These are phyloP conservation scores for Eimeria brunetti DNA, from an alignment of 169 alveolate genomes.

Conservation along the genomic window DNA sequence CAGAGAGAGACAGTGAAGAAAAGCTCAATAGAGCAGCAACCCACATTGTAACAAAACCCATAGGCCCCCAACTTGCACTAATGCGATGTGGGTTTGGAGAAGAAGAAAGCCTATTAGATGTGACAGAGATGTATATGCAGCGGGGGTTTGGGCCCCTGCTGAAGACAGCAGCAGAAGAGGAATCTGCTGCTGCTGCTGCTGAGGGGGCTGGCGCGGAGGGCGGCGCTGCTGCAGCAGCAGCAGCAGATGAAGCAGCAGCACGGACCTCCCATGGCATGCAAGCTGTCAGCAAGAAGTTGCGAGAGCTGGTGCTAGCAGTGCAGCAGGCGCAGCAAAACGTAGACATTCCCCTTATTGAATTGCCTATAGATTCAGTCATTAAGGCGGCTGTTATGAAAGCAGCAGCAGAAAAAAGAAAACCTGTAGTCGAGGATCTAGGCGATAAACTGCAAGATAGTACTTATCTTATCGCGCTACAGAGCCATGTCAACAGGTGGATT, in stretches of 20 bases:
- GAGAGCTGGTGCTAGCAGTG: constrained; percentile 93
- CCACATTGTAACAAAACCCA: constrained; percentile 39
- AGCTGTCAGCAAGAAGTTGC: constrained; percentile 87
- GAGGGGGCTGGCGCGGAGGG: constrained; percentile 68
- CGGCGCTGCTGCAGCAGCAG: not conserved
- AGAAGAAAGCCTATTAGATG: constrained; percentile 81
- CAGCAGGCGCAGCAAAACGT: constrained; percentile 95
- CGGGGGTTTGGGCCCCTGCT: constrained; percentile 84
- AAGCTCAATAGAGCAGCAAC: not conserved
- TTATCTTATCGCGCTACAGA: constrained; percentile 85
- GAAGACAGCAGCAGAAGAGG: constrained; percentile 52
- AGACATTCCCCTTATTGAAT: constrained; percentile 94
- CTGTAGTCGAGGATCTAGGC: constrained; percentile 80
- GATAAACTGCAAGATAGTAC: constrained; percentile 80
- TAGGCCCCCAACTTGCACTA: constrained; percentile 73
- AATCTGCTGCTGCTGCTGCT: constrained; percentile 52
- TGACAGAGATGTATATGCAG: constrained; percentile 84
- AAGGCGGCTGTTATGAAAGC: constrained; percentile 87
- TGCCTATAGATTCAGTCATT: constrained; percentile 92
- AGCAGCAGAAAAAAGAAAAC: constrained; percentile 77
- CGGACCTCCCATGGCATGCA: constrained; percentile 79
- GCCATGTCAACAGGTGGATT: constrained; percentile 89
- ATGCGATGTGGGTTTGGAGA: constrained; percentile 84
- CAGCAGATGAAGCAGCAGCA: constrained; percentile 23
- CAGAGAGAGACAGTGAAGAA: no score